Evolutionary conservation across 345 rosid genomes (phyloP).

Genomic region (Citrus maxima): DNA sequence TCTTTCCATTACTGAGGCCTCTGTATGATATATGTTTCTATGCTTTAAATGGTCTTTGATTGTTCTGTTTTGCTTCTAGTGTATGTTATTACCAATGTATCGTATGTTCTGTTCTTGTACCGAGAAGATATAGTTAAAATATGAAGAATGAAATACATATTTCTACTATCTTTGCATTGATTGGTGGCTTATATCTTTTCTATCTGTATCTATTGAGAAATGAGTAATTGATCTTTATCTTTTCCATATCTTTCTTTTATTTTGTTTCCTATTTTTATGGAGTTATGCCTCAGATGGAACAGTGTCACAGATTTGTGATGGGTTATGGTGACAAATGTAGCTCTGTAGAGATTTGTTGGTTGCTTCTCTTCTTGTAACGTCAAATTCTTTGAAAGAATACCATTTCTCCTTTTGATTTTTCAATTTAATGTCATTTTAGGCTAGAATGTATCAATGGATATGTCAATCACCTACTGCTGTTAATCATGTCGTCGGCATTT

Average conservation of each 20-base stretch:
- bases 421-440: neutral
- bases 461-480: neutral
- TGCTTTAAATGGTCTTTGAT: neutral
- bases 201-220: conserved; percentile 9
- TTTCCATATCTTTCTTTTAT: neutral
- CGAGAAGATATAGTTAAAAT: conserved; percentile 22
- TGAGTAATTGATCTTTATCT: neutral
- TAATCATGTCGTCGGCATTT: neutral
- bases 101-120: conserved; percentile 23
- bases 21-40: conserved; percentile 21
- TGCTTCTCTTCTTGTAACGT: neutral
- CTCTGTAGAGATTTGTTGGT: neutral
- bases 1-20: conserved; percentile 6
- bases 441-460: neutral
- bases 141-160: conserved; percentile 29
- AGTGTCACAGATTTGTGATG: neutral
- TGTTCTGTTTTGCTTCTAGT: conserved; percentile 26
- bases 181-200: conserved; percentile 3
- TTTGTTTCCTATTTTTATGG: neutral
- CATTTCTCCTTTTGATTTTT: neutral
- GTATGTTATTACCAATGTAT: conserved; percentile 4
- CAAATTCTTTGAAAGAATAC: neutral
- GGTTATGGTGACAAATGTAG: neutral
- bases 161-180: conserved; percentile 22
- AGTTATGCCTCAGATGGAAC: neutral